Evolutionary conservation across 495 filamentous ascomycete genomes (phyloP).

Genomic region (Gamarada debralockiae): DNA sequence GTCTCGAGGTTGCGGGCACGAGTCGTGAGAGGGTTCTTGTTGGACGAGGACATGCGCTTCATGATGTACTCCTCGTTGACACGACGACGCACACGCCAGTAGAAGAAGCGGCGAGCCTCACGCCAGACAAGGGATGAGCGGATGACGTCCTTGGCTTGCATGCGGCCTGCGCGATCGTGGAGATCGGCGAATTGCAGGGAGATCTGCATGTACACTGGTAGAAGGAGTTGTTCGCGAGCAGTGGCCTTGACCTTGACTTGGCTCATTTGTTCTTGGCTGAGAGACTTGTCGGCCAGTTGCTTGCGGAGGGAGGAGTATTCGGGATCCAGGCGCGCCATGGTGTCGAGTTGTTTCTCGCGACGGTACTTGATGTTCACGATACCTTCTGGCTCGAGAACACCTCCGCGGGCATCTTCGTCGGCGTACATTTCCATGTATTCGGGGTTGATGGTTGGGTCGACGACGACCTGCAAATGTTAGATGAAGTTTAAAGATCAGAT

Average conservation of each 20-base stretch:
- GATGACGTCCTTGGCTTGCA: conserved; percentile 95
- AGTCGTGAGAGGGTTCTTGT: conserved; percentile 37
- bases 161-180: conserved; percentile 94
- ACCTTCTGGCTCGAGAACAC: conserved; percentile 97
- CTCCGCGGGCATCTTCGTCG: conserved; percentile 90
- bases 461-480: conserved; percentile 62
- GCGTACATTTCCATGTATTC: conserved; percentile 99
- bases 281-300: conserved; percentile 59
- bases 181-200: conserved; percentile 94
- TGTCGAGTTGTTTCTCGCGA: conserved; percentile 95
- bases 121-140: conserved; percentile 79
- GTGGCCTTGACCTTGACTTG: conserved; percentile 83
- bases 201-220: conserved; percentile 92
- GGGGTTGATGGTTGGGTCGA: conserved; percentile 96
- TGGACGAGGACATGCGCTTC: conserved; percentile 70
- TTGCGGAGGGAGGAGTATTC: conserved; percentile 80
- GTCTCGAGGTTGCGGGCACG: conserved; percentile 62
- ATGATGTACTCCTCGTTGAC: conserved; percentile 95
- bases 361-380: conserved; percentile 98
- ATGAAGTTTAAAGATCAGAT: background rate
- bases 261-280: conserved; percentile 68
- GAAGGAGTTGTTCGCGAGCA: conserved; percentile 79
- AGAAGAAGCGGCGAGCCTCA: conserved; percentile 96
- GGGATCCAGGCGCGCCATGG: conserved; percentile 91
- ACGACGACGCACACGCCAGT: conserved; percentile 97